Evolutionary conservation across 176 grass and related monocot genomes (phyloP).

Genomic region (Calamus simplicifolius): DNA sequence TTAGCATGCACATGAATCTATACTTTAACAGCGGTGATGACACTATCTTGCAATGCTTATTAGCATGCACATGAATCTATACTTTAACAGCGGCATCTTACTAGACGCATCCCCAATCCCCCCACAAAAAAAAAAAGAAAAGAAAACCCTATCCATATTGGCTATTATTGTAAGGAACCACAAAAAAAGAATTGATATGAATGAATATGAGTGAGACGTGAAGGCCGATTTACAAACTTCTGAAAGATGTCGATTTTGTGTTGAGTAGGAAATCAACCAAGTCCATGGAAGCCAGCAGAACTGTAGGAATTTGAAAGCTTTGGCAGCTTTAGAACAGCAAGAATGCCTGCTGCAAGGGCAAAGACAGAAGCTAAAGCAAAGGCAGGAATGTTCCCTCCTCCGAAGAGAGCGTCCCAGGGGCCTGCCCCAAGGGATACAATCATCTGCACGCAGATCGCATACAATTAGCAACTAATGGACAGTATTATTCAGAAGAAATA

Average conservation of each 20-base stretch:
- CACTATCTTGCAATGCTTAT: not conserved
- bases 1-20: slow-evolving; percentile 37
- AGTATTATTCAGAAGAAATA: too few relatives aligned
- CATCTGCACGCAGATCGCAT: slow-evolving; percentile 49
- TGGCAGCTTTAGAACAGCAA: slow-evolving; percentile 73
- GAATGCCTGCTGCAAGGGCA: slow-evolving; percentile 54
- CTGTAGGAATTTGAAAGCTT: slow-evolving; percentile 61
- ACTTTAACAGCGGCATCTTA: not conserved
- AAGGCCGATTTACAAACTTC: not conserved
- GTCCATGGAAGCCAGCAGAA: slow-evolving; percentile 80
- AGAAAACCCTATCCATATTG: too few relatives aligned
- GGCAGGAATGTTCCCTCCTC: slow-evolving; percentile 83
- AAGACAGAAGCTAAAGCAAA: slow-evolving; percentile 82
- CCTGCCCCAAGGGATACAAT: slow-evolving; percentile 79
- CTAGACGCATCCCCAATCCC: slow-evolving; percentile 15
- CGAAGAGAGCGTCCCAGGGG: slow-evolving; percentile 90
- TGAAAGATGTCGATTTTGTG: not conserved
- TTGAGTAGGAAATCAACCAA: slow-evolving; percentile 37
- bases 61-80: slow-evolving; percentile 38
- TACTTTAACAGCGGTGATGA: not conserved
- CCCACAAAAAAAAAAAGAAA: not conserved
- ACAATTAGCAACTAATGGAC: not conserved
- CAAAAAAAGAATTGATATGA: not conserved
- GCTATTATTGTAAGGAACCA: slow-evolving; percentile 7
- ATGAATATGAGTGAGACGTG: slow-evolving; percentile 13